Evolutionary conservation across 495 filamentous ascomycete genomes (phyloP), one percentile per base, ranked within the genome.

Genomic region (Hypoxylon subgilvum): DNA sequence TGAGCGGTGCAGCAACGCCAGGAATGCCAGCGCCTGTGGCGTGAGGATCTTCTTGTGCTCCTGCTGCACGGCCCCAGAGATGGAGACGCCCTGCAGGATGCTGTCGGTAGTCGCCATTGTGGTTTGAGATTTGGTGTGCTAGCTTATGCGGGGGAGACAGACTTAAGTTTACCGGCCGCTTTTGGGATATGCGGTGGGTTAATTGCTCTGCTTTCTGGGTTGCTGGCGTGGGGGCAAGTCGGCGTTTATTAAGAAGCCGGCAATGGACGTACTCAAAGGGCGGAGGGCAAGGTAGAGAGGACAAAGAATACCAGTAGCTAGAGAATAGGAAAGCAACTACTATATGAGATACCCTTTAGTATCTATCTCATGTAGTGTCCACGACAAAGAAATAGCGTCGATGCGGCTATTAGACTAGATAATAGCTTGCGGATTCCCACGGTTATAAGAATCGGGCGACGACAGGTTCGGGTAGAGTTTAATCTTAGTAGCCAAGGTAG

Each of bases 1-100:
- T 31, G 91, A 88, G 61, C 92, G 87, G 75, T 98, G 94, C 53
- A 98, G 84, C 57, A 96, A 86, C 28, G 93, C 91, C 16, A 98
- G 83, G 80, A 97, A 99, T 54, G 90, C 91, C 52, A 89, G 87
- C 22, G 92, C 95, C 30, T 95, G 85, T 62, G 90, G 92, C 60
- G 84, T 97, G 51, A 98, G 85, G 75, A 98, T 92, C 79, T 94
- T 92, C 75, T 85, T 84, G 66, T 90, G 85, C 65, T 89, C 79
- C 46, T 92, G 88, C 65, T 82, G 83, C 67, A 97, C 77, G 30
- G 81, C 60, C 63, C 91, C 93, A 39, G 91, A 84, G 78, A 98
- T 82, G 71, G 86, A 82, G 58, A 96, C 94, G 76, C 91, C 91
- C 77, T 91, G 87, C 61, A 96, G 85, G 70, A 95, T 86, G 28